phyloP scores from a whole-genome alignment of 305 asterid species.

The Rubia tinctorum region DNA sequence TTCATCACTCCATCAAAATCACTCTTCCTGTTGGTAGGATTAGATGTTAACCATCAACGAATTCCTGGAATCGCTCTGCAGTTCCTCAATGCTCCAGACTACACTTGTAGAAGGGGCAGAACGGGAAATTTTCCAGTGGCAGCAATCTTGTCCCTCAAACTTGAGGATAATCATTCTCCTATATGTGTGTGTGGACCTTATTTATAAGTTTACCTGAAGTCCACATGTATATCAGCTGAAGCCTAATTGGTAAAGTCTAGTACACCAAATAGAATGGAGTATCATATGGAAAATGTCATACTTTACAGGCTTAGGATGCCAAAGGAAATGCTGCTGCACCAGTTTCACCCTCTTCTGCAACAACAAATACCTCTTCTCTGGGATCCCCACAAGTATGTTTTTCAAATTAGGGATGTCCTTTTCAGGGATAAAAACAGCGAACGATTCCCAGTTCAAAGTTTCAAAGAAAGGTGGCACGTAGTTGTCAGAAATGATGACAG shows the following conservation, averaged over 20 bases:
- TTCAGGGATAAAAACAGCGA: not conserved
- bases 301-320: conserved; percentile 1
- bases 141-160: too few relatives aligned
- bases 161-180: too few relatives aligned
- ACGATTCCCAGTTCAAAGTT: conserved; percentile 10
- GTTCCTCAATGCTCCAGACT: too few relatives aligned
- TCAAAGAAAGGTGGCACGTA: conserved; percentile 10
- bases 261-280: conserved; percentile 1
- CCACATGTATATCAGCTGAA: conserved; percentile 42
- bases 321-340: conserved; percentile 4
- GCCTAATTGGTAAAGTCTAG: conserved; percentile 18
- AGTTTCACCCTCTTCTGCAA: conserved; percentile 2
- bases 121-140: too few relatives aligned
- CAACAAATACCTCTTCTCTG: not conserved
- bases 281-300: conserved; percentile 9
- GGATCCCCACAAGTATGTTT: not conserved
- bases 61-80: too few relatives aligned
- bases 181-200: too few relatives aligned
- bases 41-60: too few relatives aligned
- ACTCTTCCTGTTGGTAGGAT: too few relatives aligned
- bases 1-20: too few relatives aligned
- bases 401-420: not conserved
- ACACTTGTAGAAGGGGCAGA: too few relatives aligned
- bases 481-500: conserved; percentile 8
- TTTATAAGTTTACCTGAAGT: conserved; percentile 17